Conservation (phyloP, 192 early-diverging fungal genomes). For the Gamsiella multidivaricata region DNA sequence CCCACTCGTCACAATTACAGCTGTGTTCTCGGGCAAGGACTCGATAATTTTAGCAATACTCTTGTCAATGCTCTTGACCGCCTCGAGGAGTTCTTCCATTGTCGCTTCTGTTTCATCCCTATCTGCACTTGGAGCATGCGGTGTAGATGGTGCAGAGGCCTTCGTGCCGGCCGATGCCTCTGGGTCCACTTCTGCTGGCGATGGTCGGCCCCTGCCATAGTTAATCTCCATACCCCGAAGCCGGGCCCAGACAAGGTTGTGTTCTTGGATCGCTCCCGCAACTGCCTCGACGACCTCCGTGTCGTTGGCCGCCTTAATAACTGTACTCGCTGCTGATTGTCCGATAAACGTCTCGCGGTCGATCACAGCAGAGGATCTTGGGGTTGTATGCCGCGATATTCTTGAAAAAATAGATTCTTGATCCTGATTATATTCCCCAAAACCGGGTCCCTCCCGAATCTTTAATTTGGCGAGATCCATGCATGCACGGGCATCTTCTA, state of each 20-base stretch:
- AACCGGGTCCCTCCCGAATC: slow-evolving; percentile 53
- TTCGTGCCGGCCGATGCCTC: neutral
- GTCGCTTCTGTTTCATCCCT: neutral
- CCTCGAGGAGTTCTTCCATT: slow-evolving; percentile 24
- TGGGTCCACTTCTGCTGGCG: neutral
- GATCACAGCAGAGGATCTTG: slow-evolving; percentile 39
- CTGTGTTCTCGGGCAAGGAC: slow-evolving; percentile 46
- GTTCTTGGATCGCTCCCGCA: slow-evolving; percentile 4
- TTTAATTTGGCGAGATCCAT: slow-evolving; percentile 72
- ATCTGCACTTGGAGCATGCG: neutral
- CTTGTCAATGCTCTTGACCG: slow-evolving; percentile 39
- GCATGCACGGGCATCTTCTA: slow-evolving; percentile 73
- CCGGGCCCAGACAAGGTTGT: slow-evolving; percentile 36
- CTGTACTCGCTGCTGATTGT: neutral
- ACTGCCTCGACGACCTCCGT: slow-evolving; percentile 19
- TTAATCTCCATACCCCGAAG: slow-evolving; percentile 46
- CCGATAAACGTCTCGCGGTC: slow-evolving; percentile 19
- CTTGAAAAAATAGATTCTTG: slow-evolving; percentile 30
- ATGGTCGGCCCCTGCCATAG: slow-evolving; percentile 14
- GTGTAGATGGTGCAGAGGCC: neutral
- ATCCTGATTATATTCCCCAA: slow-evolving; percentile 52
- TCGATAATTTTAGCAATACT: slow-evolving; percentile 51
- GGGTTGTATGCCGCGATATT: slow-evolving; percentile 15
- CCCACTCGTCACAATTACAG: slow-evolving; percentile 57
- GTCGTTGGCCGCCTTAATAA: slow-evolving; percentile 22